A percentile compares a stretch with the other conserved stretches of the same genome.
Conservation (phyloP, 2,329 filamentous ascomycete genomes). For the Furcasterigmium sp. region DNA sequence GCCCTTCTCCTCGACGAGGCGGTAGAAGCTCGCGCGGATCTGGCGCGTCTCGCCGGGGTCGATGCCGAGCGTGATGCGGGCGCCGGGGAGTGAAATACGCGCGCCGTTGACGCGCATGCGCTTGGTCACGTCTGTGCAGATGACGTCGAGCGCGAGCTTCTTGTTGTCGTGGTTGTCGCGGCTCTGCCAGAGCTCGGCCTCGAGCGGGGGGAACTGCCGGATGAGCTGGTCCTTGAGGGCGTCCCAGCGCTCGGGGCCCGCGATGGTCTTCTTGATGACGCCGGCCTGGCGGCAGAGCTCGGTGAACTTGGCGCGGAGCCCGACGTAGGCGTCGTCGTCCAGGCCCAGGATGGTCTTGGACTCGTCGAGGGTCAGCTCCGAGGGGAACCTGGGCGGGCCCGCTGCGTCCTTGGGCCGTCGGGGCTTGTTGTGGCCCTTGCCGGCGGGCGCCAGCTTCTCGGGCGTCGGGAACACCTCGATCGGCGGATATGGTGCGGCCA, state of each 20-base stretch:
- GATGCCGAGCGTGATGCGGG: constrained; percentile 54
- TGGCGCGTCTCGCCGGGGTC: constrained; percentile 46
- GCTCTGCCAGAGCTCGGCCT: constrained; percentile 53
- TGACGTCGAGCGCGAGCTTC: constrained; percentile 67
- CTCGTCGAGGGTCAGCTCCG: constrained; percentile 77
- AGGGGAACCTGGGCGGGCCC: constrained; percentile 69
- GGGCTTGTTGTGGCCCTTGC: constrained; percentile 8
- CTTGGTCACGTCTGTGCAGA: constrained; percentile 80
- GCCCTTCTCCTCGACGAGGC: constrained; percentile 57
- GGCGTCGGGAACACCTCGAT: constrained; percentile 1
- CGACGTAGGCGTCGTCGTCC: constrained; percentile 56
- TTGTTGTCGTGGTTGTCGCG: constrained; percentile 56
- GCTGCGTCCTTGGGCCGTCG: constrained; percentile 55
- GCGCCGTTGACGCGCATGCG: constrained; percentile 61
- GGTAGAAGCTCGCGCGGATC: constrained; percentile 61
- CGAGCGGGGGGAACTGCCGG: constrained; percentile 58
- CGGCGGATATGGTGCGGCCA: background rate
- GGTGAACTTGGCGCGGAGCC: constrained; percentile 62
- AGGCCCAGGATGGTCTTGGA: constrained; percentile 65
- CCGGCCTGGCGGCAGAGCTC: constrained; percentile 62
- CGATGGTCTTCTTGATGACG: constrained; percentile 71
- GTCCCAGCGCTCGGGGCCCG: constrained; percentile 70
- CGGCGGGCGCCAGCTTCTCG: constrained; percentile 4
- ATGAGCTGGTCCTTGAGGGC: constrained; percentile 63
- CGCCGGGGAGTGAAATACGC: constrained; percentile 68